phyloP scores from a whole-genome alignment of 352 stramenopile genomes.

The Phytophthora cajani region DNA sequence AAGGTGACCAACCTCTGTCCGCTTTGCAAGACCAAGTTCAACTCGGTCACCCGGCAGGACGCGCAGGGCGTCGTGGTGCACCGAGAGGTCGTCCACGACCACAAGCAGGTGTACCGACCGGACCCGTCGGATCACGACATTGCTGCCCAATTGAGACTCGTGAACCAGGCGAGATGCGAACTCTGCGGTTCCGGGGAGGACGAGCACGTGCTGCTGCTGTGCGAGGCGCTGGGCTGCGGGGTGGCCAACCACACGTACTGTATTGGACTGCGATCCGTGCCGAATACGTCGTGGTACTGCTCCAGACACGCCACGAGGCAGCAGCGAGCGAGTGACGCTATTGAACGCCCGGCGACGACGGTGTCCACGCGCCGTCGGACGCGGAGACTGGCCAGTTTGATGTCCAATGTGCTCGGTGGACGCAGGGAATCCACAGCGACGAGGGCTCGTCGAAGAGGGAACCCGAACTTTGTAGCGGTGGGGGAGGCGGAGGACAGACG shows the following conservation, averaged over 20 bases:
- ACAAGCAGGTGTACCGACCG: constrained; percentile 69
- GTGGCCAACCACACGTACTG: constrained; percentile 81
- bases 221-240: constrained; percentile 69
- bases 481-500: constrained; percentile 41
- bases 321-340: constrained; percentile 60
- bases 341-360: constrained; percentile 60
- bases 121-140: constrained; percentile 73
- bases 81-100: constrained; percentile 47
- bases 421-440: constrained; percentile 12
- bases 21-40: constrained; percentile 82
- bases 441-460: constrained; percentile 26
- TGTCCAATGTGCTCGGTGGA: constrained; percentile 69
- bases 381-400: constrained; percentile 70
- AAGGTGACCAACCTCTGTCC: constrained; percentile 87
- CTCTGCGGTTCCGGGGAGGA: constrained; percentile 78
- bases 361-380: constrained; percentile 70
- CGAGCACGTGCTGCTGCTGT: constrained; percentile 84
- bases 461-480: constrained; percentile 33
- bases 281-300: constrained; percentile 78
- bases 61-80: constrained; percentile 44
- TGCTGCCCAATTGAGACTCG: constrained; percentile 66
- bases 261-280: constrained; percentile 63
- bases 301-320: constrained; percentile 44
- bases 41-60: constrained; percentile 53
- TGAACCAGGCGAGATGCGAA: constrained; percentile 77